phyloP scores from a whole-genome alignment of 306 rosid species.

The Crataegus laevigata region DNA sequence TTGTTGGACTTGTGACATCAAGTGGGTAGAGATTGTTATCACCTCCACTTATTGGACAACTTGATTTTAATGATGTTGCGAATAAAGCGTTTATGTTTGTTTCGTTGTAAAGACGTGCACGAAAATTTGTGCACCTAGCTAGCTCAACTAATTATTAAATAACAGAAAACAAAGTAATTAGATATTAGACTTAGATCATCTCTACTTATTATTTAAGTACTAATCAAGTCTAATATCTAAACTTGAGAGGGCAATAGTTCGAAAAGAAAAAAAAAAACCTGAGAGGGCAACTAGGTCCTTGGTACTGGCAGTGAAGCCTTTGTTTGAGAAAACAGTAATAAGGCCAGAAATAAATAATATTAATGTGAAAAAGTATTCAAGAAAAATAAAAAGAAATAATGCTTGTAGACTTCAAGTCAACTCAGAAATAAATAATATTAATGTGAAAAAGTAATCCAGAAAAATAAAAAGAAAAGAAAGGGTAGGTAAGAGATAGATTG shows the following conservation, averaged over 20 bases:
- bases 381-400: background rate
- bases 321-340: slow-evolving; percentile 40
- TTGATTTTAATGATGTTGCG: slow-evolving; percentile 26
- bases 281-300: slow-evolving; percentile 60
- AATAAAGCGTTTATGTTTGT: slow-evolving; percentile 46
- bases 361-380: background rate
- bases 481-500: no score
- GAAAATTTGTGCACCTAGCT: slow-evolving; percentile 32
- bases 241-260: no score
- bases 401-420: background rate
- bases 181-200: background rate
- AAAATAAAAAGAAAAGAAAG: background rate
- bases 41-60: slow-evolving; percentile 48
- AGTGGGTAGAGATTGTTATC: slow-evolving; percentile 38
- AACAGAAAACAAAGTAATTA: background rate
- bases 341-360: slow-evolving; percentile 14
- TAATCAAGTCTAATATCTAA: no score
- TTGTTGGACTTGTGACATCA: slow-evolving; percentile 27
- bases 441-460: background rate
- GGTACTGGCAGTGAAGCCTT: slow-evolving; percentile 39
- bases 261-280: no score
- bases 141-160: slow-evolving; percentile 37
- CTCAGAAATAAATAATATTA: background rate
- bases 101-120: slow-evolving; percentile 47
- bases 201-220: no score